Percentiles rank a stretch among this genome's conserved stretches.
Conservation (phyloP, 1,139 yeast species). For the Entelexis sorbosivorans region DNA sequence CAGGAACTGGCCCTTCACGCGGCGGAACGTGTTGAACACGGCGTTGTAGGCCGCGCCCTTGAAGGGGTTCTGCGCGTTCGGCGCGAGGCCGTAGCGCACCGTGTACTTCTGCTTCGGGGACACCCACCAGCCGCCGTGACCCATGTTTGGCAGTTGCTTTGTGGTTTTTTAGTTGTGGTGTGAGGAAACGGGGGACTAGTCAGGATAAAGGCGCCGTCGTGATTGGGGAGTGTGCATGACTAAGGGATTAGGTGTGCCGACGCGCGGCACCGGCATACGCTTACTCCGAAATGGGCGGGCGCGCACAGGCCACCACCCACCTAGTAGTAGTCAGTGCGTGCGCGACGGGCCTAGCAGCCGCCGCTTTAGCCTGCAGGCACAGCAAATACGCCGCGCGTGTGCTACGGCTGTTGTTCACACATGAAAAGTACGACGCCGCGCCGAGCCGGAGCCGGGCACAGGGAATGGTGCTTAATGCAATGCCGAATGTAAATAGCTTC, state of each 20-base stretch:
- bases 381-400: too few species aligned
- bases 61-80: conserved; percentile 86
- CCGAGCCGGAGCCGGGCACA: neutral
- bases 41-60: conserved; percentile 80
- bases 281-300: too few species aligned
- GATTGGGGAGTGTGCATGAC: conserved; percentile 1
- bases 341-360: too few species aligned
- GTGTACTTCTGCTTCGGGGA: conserved; percentile 45
- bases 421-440: too few species aligned
- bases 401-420: too few species aligned
- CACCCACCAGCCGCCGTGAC: conserved; percentile 24
- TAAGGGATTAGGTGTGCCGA: too few species aligned
- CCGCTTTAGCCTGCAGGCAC: too few species aligned
- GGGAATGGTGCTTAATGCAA: neutral
- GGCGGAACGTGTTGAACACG: conserved; percentile 87
- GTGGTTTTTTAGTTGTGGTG: neutral
- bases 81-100: conserved; percentile 67
- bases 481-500: neutral
- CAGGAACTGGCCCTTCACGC: conserved; percentile 77
- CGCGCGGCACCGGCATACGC: too few species aligned
- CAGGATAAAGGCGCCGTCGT: conserved; percentile 3
- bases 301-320: too few species aligned
- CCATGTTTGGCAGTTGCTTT: conserved; percentile 15
- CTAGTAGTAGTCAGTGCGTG: too few species aligned
- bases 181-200: neutral